Conservation (phyloP, 805 yeast genomes). For the Metschnikowia bowlesiae region DNA sequence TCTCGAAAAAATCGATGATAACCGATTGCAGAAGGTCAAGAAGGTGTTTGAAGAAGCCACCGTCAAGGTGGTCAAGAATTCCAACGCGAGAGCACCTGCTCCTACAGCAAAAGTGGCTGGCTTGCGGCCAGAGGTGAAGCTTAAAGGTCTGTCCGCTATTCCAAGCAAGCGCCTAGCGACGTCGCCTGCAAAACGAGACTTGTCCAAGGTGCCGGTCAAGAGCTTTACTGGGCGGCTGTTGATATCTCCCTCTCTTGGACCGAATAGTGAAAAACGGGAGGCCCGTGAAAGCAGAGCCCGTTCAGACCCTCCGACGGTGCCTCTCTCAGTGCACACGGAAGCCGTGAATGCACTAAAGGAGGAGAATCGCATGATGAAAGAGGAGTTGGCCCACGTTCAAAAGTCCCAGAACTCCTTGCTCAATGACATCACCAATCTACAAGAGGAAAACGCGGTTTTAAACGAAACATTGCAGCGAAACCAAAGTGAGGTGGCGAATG, state of each 20-base stretch:
- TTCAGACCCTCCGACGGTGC: background rate
- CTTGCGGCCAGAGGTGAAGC: conserved; percentile 4
- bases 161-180: conserved; percentile 70
- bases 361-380: conserved; percentile 49
- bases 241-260: conserved; percentile 19
- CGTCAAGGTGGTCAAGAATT: conserved; percentile 34
- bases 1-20: conserved; percentile 70
- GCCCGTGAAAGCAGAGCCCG: conserved; percentile 5
- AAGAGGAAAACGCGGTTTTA: conserved; percentile 21
- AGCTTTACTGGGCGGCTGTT: conserved; percentile 44
- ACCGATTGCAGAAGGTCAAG: conserved; percentile 61
- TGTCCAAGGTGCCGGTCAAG: conserved; percentile 25
- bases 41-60: conserved; percentile 53
- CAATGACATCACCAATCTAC: conserved; percentile 26
- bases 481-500: conserved; percentile 38
- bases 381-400: conserved; percentile 18
- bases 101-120: conserved; percentile 4
- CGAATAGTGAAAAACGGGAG: background rate
- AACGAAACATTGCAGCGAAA: conserved; percentile 6
- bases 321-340: conserved; percentile 2
- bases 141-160: conserved; percentile 21
- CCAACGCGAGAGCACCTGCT: background rate
- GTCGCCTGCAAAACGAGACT: conserved; percentile 46
- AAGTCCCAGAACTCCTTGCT: conserved; percentile 21
- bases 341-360: conserved; percentile 42